phyloP scores from a whole-genome alignment of 352 stramenopile genomes.

The Hyaloperonospora brassicae region DNA sequence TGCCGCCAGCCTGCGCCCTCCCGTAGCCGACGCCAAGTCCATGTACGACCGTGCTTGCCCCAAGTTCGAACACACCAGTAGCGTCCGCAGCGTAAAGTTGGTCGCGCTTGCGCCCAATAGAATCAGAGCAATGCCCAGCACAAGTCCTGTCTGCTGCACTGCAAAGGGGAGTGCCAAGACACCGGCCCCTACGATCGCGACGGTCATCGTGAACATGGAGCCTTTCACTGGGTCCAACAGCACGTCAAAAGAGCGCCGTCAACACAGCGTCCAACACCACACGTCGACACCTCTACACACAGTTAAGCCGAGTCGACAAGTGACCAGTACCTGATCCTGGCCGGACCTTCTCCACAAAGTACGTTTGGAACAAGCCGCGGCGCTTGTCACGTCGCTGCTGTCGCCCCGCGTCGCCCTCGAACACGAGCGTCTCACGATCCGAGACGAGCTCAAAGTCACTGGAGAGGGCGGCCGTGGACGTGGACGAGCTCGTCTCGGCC shows the following conservation, averaged over 20 bases:
- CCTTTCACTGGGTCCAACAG: conserved; percentile 59
- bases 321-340: conserved; percentile 57
- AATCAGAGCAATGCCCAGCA: conserved; percentile 71
- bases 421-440: conserved; percentile 71
- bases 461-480: conserved; percentile 4
- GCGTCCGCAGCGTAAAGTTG: conserved; percentile 74
- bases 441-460: conserved; percentile 68
- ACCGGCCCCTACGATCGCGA: conserved; percentile 78
- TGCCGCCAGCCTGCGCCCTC: conserved; percentile 47
- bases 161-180: conserved; percentile 77
- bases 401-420: conserved; percentile 49
- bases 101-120: conserved; percentile 53
- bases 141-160: conserved; percentile 61
- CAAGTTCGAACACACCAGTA: conserved; percentile 74
- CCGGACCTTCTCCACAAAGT: conserved; percentile 77
- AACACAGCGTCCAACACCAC: conserved; percentile 5
- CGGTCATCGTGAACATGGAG: conserved; percentile 87
- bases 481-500: conserved; percentile 3
- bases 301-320: background rate
- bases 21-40: conserved; percentile 60
- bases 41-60: conserved; percentile 76
- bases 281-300: too few relatives aligned
- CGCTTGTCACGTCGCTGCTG: conserved; percentile 28
- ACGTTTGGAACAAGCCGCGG: conserved; percentile 56
- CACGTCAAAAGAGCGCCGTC: background rate